Base-by-base conservation (phyloP, 352 stramenopile species). In the Pythium angustatum region DNA sequence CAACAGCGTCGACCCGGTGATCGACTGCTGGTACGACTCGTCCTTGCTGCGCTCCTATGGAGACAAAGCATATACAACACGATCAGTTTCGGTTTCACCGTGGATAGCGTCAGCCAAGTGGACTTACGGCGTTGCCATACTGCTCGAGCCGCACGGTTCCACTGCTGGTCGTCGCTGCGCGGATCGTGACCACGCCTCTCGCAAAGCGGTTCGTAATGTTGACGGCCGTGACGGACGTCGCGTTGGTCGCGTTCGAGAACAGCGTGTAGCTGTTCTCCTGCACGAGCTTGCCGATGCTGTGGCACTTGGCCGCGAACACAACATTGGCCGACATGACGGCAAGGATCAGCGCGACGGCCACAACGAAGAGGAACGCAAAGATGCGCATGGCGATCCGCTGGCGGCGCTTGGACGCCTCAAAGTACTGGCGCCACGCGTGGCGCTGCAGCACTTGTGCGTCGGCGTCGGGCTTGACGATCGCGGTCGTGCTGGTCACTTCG, bases 241-340 rank as follows among this genome's bases (percentile, higher is more conserved):
- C 40, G 6, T 21, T 47, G 1, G 40, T 28, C 19, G 40, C 40
- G n/a, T 47, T 47, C 40, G 40, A 67, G 17, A 87, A 54, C 1
- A 92, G 48, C 43, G 78, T 62, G 45, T 78, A 73, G 43, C 41
- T 83, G 28, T 68, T 52, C 0, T 79, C 72, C n/a, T 73, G 66
- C 34, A 86, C 62, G 6, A 74, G 62, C 60, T 76, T 86, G 54
- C 79, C 76, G 27, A 91, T 87, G 22, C 73, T 83, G 63, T 73
- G 79, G 69, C 84, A 90, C 59, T 93, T 88, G 14, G 79, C 73
- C 12, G 81, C 66, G 36, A 93, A 87, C 22, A 89, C 75, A 10
- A 91, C 78, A 50, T 84, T 93, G 34, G 79, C 68, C 45, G 78
- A 88, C 58, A 68, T 93, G 48, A 99, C 97, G 2, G 94, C 97